Percentiles rank a stretch among this genome's conserved stretches.
Evolutionary conservation across 2,329 filamentous ascomycete species (phyloP).

Genomic region (Fusarium drepaniforme): DNA sequence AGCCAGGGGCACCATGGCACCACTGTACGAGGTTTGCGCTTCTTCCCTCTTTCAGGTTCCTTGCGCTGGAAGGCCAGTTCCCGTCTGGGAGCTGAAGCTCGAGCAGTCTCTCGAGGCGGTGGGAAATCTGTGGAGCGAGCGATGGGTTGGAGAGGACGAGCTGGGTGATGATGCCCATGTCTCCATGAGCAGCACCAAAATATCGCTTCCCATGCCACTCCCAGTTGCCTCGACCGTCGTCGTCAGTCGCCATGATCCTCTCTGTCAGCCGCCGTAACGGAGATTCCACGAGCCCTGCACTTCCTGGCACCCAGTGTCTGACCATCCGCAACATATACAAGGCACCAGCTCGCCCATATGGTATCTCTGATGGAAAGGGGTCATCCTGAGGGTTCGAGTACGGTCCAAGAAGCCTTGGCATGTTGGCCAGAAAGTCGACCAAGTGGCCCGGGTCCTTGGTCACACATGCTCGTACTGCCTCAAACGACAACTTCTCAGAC

Average conservation of each 20-base stretch:
- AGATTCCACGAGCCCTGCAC: conserved; percentile 61
- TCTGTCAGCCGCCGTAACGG: conserved; percentile 69
- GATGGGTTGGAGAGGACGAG: conserved; percentile 69
- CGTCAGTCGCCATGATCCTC: conserved; percentile 66
- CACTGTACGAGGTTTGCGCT: conserved; percentile 69
- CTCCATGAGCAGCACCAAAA: conserved; percentile 75
- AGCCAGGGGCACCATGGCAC: conserved; percentile 76
- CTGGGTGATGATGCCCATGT: conserved; percentile 79
- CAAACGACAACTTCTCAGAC: conserved; percentile 61
- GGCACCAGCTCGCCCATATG: conserved; percentile 76
- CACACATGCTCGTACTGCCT: conserved; percentile 60
- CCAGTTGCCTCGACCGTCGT: conserved; percentile 63
- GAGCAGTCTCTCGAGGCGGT: conserved; percentile 66
- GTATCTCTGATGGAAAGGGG: conserved; percentile 68
- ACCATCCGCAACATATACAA: conserved; percentile 77
- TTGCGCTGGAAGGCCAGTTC: conserved; percentile 72
- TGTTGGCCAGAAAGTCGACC: conserved; percentile 54
- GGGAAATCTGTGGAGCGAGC: conserved; percentile 65
- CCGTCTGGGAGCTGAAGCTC: conserved; percentile 70
- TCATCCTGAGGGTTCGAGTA: conserved; percentile 48
- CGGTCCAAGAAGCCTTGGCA: conserved; percentile 49
- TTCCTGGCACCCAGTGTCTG: conserved; percentile 65
- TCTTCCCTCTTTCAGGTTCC: conserved; percentile 53
- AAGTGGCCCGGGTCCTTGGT: conserved; percentile 54
- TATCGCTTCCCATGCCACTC: conserved; percentile 73